Evolutionary conservation across 805 yeast species (phyloP), one percentile per base, ranked within the genome.

Genomic region (Torulaspora delbrueckii): DNA sequence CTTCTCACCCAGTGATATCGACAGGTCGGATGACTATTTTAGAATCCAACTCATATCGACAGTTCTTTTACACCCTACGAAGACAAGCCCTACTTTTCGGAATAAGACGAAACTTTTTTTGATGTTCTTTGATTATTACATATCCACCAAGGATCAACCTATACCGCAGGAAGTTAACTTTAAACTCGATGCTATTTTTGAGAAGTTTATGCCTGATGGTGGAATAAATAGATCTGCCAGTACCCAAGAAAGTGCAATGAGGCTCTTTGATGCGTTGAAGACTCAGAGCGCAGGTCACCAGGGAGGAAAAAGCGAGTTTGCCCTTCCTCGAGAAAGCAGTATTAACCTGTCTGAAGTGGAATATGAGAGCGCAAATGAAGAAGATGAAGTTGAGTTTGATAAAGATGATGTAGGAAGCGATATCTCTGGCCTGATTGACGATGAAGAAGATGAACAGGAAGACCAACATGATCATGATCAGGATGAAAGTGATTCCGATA

Each of bases 51-150:
- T 89, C 58, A 63, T 77, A 14, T 58, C 76, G 23, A 60, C 71
- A 0, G 58, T 79, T 4, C 56, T 82, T 14, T 62, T 63, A n/a
- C 62, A 60, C 8, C 36, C 69, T 3, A 48, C 52, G 7, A 55
- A 57, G 31, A 43, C 47, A 7, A 51, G 62, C 9, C 33, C 52
- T 5, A 37, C 50, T 2, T 46, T 60, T 5, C 38, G 31, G 8
- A 53, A 55, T 3, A 66, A 70, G 30, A 40, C 78, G 9, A 55
- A 59, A 0, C 42, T 69, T 0, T 76, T 83, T 46, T 54, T 82
- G 46, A 71, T 72, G 23, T 82, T 79, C 52, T 81, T 87, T 49
- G 93, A 88, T 56, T 88, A 79, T 60, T 88, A 86, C 58, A 62
- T 77, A 4, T 76, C 73, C 60, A 75, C 82, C 26, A 88, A 88